Base-by-base conservation (phyloP, 495 filamentous ascomycete species). In the Astrothelium macrocarpum region DNA sequence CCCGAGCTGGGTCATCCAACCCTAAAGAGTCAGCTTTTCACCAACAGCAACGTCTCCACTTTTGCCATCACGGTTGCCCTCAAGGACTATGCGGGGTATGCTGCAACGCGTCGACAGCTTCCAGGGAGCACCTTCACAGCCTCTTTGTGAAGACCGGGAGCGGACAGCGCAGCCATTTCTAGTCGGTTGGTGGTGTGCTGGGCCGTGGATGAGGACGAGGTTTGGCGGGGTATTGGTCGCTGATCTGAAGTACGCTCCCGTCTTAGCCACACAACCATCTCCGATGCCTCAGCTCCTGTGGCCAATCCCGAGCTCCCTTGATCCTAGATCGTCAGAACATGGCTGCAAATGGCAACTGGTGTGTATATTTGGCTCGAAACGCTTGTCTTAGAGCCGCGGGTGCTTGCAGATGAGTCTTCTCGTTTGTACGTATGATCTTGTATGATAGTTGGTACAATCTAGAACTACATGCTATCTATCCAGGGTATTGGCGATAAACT, bases 381-480 rank as follows among this genome's bases (percentile, higher is more conserved):
- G 25, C 29, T 9, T 25, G 29, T 12, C 49, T 26, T 29, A 5
- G 5, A 23, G 45, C 45, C 45, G 12, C 20, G 45, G 20, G 11
- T 18, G 20, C n/a, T n/a, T n/a, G n/a, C n/a, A n/a, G n/a, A n/a
- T n/a, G n/a, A n/a, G n/a, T n/a, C n/a, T n/a, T n/a, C n/a, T n/a
- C n/a, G n/a, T n/a, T n/a, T n/a, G n/a, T n/a, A n/a, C n/a, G n/a
- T n/a, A n/a, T n/a, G n/a, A n/a, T n/a, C n/a, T n/a, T 49, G 43
- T 49, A 4, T 49, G n/a, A 5, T 49, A 49, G 9, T 14, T 49
- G 43, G 43, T 49, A 49, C 43, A 49, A 18, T 49, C n/a, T 9
- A 49, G 20, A 29, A 56, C 49, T 56, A 56, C 49, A 56, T 16
- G 49, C 49, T 26, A 29, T 56, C 49, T 56, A 56, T 56, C 12